Evolutionary conservation across 805 yeast species (phyloP).

Genomic region (Hanseniaspora lindneri): DNA sequence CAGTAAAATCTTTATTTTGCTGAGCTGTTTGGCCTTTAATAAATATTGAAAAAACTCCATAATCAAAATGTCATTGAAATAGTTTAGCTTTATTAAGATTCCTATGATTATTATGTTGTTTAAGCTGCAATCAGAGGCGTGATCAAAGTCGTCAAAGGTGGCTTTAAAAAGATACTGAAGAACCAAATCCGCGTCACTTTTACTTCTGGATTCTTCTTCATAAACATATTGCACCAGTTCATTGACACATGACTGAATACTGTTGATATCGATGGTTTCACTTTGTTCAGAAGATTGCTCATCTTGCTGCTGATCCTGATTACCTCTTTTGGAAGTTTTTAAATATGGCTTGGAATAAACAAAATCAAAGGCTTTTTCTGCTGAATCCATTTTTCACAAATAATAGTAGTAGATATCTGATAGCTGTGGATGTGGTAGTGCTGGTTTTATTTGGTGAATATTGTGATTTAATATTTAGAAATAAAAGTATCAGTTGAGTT

Average conservation of each 20-base stretch:
- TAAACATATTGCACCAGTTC: background rate
- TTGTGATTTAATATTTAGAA: too few species aligned
- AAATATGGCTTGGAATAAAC: background rate
- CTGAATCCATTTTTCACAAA: too few species aligned
- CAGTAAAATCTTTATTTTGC: slow-evolving; percentile 7
- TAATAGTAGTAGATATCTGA: too few species aligned
- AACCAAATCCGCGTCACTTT: background rate
- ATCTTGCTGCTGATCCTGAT: background rate
- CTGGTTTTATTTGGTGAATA: background rate
- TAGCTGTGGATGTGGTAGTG: background rate
- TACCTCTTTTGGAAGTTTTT: background rate
- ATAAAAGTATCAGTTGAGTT: too few species aligned
- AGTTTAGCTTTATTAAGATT: slow-evolving; percentile 1
- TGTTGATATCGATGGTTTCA: background rate
- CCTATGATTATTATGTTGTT: slow-evolving; percentile 8
- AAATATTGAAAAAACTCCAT: slow-evolving; percentile 7
- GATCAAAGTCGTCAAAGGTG: slow-evolving; percentile 5
- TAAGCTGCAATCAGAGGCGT: slow-evolving; percentile 7
- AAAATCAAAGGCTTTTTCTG: background rate
- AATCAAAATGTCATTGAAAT: slow-evolving; percentile 8
- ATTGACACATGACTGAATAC: background rate
- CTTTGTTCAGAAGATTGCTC: background rate
- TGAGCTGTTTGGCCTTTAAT: slow-evolving; percentile 3
- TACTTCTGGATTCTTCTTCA: background rate
- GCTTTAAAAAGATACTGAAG: slow-evolving; percentile 6